Evolutionary conservation across 192 early-diverging fungal genomes (phyloP).

Genomic region (Radiomyces spectabilis): DNA sequence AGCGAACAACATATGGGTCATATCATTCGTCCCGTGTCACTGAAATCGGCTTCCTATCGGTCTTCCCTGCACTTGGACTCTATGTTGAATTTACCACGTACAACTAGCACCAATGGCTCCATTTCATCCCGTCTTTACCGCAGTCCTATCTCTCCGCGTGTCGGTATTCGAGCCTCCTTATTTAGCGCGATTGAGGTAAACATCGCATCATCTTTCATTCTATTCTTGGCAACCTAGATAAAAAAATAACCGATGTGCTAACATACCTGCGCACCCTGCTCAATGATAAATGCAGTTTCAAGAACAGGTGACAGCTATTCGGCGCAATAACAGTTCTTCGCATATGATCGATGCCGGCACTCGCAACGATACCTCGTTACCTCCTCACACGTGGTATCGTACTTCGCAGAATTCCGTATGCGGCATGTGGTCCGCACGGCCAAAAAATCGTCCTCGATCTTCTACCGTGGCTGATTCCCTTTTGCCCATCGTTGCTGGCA

Average conservation of each 20-base stretch:
- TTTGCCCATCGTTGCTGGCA: no score
- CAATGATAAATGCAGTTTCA: slow-evolving; percentile 1
- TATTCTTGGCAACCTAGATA: no score
- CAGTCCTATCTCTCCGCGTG: slow-evolving; percentile 17
- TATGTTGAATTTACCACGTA: not conserved
- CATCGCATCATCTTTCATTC: no score
- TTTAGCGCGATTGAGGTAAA: slow-evolving; percentile 46
- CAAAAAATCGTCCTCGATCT: no score
- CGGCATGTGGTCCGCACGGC: no score
- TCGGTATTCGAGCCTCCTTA: slow-evolving; percentile 38
- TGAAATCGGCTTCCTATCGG: no score
- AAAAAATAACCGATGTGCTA: not conserved
- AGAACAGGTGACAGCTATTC: slow-evolving; percentile 3
- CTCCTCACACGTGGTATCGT: no score
- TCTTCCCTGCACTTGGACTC: no score
- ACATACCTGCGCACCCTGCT: no score
- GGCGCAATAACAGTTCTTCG: slow-evolving; percentile 3
- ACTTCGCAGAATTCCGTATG: no score
- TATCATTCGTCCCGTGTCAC: slow-evolving; percentile 21
- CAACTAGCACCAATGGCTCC: slow-evolving; percentile 11
- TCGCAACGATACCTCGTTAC: not conserved
- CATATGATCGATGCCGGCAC: not conserved
- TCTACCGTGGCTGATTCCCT: no score
- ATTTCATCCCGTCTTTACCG: slow-evolving; percentile 11
- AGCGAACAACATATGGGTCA: slow-evolving; percentile 19